Evolutionary conservation across 495 filamentous ascomycete species (phyloP).

Genomic region (Melanomma pulvis-pyrius): DNA sequence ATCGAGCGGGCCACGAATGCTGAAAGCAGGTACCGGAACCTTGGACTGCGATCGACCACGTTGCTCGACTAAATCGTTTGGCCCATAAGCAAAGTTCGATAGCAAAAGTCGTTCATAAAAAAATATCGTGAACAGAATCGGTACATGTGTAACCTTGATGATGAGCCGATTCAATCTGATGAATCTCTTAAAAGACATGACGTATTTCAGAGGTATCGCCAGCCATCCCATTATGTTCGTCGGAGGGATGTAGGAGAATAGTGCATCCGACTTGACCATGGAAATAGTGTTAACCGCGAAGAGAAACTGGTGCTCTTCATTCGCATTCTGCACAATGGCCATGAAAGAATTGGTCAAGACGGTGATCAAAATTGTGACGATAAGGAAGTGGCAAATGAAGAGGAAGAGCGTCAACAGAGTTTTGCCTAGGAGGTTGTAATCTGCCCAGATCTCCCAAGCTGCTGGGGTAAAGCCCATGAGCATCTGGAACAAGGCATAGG

Average conservation of each 20-base stretch:
- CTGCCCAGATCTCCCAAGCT: constrained; percentile 72
- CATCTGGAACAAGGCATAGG: constrained; percentile 88
- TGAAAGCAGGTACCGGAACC: constrained; percentile 37
- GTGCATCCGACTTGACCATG: constrained; percentile 91
- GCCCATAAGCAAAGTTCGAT: constrained; percentile 68
- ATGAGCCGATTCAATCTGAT: constrained; percentile 79
- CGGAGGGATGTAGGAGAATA: constrained; percentile 90
- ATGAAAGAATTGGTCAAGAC: constrained; percentile 94
- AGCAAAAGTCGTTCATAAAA: constrained; percentile 81
- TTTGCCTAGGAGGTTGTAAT: constrained; percentile 77
- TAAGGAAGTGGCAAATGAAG: constrained; percentile 90
- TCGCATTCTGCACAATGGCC: constrained; percentile 87
- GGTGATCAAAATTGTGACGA: constrained; percentile 91
- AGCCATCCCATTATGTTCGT: constrained; percentile 88
- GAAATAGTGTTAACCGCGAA: constrained; percentile 94
- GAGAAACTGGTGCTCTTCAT: constrained; percentile 90
- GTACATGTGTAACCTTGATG: constrained; percentile 89
- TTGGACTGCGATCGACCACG: constrained; percentile 44
- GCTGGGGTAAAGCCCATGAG: constrained; percentile 85
- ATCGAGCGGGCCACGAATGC: constrained; percentile 48
- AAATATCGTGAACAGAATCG: constrained; percentile 81
- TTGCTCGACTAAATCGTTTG: constrained; percentile 68
- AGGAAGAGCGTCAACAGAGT: constrained; percentile 76
- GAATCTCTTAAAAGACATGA: constrained; percentile 76
- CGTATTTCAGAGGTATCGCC: constrained; percentile 74